Percentiles rank a stretch among this genome's conserved stretches.
Conservation (phyloP, 345 rosid species). For the Durio zibethinus region DNA sequence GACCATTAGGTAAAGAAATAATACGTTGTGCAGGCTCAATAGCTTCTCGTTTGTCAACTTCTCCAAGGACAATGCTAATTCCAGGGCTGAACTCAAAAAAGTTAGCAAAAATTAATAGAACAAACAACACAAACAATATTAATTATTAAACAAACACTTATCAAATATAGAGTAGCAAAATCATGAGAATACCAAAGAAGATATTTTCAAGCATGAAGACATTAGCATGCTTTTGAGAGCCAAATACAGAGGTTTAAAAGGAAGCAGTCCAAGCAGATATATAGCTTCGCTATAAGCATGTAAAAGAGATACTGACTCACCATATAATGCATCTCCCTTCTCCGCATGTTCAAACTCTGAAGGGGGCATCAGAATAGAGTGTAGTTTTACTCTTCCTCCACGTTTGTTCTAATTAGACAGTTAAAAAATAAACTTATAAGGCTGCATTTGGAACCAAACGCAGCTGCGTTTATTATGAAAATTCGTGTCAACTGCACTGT, state of each 20-base stretch:
- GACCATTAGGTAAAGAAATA: not conserved
- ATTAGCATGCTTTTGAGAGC: slow-evolving; percentile 52
- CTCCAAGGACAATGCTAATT: slow-evolving; percentile 77
- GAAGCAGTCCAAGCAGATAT: not conserved
- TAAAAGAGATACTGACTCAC: slow-evolving; percentile 32
- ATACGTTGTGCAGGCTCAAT: slow-evolving; percentile 59
- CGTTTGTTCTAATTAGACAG: slow-evolving; percentile 50
- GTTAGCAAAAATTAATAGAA: not conserved
- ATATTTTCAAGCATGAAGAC: not conserved
- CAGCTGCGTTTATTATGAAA: too few species aligned
- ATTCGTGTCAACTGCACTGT: too few species aligned
- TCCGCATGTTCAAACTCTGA: slow-evolving; percentile 67
- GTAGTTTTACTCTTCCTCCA: slow-evolving; percentile 76
- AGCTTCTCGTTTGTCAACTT: slow-evolving; percentile 87
- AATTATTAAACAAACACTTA: not conserved
- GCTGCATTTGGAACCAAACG: too few species aligned
- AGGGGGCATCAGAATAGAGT: slow-evolving; percentile 49
- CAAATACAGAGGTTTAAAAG: slow-evolving; percentile 44
- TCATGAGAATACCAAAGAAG: not conserved
- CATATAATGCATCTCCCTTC: slow-evolving; percentile 89
- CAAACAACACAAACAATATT: not conserved
- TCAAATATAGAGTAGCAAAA: not conserved
- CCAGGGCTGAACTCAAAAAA: slow-evolving; percentile 60
- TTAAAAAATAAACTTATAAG: not conserved
- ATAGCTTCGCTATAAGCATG: not conserved